phyloP scores from a whole-genome alignment of 1,284 basidiomycete genomes.

The Tilletia walkeri region DNA sequence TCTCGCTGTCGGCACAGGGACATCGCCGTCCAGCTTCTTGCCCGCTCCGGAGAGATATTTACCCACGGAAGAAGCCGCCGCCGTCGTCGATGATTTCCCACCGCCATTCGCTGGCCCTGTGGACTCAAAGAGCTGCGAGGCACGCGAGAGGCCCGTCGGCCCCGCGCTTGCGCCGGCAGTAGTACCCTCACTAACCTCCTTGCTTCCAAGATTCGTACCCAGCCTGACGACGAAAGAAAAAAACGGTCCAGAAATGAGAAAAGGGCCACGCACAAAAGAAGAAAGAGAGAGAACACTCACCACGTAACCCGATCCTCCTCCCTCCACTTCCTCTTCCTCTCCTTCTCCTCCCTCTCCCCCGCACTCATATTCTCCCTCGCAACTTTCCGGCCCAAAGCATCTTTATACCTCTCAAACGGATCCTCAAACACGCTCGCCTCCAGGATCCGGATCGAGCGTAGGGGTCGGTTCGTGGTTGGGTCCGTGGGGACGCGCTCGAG shows the following conservation, averaged over 20 bases:
- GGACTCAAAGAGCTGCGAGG: slow-evolving; percentile 4
- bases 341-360: slow-evolving; percentile 30
- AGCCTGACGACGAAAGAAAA: slow-evolving; percentile 22
- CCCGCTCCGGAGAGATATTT: slow-evolving; percentile 19
- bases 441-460: slow-evolving; percentile 69
- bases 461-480: slow-evolving; percentile 79
- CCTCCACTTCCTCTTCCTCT: slow-evolving; percentile 43
- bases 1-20: not conserved
- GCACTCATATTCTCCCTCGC: slow-evolving; percentile 35
- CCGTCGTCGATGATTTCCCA: slow-evolving; percentile 19
- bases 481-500: slow-evolving; percentile 79
- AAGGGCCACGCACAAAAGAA: not conserved
- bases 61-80: slow-evolving; percentile 17
- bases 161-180: not conserved
- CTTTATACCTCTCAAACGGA: slow-evolving; percentile 44
- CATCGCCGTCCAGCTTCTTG: not conserved
- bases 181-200: not conserved
- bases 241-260: not conserved
- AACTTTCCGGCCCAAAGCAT: slow-evolving; percentile 28
- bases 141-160: not conserved
- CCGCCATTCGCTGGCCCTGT: not conserved
- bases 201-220: slow-evolving; percentile 23
- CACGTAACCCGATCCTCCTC: slow-evolving; percentile 51
- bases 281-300: slow-evolving; percentile 23
- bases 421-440: slow-evolving; percentile 42